Percentiles rank a stretch among this genome's conserved stretches.
phyloP scores from a whole-genome alignment of 768 basidiomycete species.

The Fomitopsis serialis region DNA sequence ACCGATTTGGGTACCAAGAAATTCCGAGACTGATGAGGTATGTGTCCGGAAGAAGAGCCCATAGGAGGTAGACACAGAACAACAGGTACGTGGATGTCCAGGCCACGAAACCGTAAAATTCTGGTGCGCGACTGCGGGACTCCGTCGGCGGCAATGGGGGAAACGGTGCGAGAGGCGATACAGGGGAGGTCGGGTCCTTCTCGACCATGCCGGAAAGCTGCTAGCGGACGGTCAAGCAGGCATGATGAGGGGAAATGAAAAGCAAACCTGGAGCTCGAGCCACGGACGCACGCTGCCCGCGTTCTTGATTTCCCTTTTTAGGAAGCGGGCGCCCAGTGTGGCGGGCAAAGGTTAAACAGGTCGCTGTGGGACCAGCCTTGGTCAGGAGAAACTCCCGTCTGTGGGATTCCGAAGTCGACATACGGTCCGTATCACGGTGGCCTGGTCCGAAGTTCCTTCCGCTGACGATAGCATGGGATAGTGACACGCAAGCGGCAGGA shows the following conservation, averaged over 20 bases:
- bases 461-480: constrained; percentile 3
- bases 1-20: constrained; percentile 88
- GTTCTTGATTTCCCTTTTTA: constrained; percentile 2
- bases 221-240: neutral
- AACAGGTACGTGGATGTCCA: constrained; percentile 72
- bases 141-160: constrained; percentile 36
- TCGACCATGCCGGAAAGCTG: constrained; percentile 3
- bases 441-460: neutral
- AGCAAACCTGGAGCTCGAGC: neutral
- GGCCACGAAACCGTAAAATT: constrained; percentile 89
- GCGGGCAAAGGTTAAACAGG: constrained; percentile 19
- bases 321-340: constrained; percentile 8
- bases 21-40: constrained; percentile 64
- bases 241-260: constrained; percentile 2
- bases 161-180: constrained; percentile 38
- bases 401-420: neutral
- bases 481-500: neutral
- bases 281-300: constrained; percentile 1
- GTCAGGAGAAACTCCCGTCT: neutral
- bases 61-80: constrained; percentile 68
- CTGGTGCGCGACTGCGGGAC: constrained; percentile 63
- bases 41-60: constrained; percentile 75
- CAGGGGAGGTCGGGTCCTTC: constrained; percentile 37
- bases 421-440: constrained; percentile 1
- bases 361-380: constrained; percentile 9